Percentiles rank a stretch among this genome's conserved stretches.
These are phyloP conservation scores for Sporothrix mexicana DNA, from an alignment of 2,329 filamentous ascomycete species.

Conservation along the genomic window DNA sequence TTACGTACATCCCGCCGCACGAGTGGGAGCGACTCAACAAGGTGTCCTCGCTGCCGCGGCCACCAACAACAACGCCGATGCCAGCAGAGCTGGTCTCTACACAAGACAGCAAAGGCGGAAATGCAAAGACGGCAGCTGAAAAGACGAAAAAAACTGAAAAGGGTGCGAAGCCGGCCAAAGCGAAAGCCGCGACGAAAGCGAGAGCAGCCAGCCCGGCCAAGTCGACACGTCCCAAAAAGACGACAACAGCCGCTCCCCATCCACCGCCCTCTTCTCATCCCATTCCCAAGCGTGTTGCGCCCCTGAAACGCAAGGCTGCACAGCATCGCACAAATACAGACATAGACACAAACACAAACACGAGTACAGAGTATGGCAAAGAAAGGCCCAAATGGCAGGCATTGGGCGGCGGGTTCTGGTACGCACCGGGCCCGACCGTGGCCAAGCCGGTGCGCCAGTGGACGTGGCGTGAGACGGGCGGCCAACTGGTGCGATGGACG, in stretches of 20 bases:
- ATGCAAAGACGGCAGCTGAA: too few species aligned
- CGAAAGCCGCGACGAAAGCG: neutral
- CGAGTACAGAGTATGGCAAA: neutral
- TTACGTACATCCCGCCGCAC: slow-evolving; percentile 15
- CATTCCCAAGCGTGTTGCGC: neutral
- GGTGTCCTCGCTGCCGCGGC: neutral
- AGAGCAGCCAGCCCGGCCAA: neutral
- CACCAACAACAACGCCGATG: neutral
- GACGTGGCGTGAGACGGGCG: neutral
- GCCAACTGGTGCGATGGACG: neutral
- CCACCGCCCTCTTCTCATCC: neutral
- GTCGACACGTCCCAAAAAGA: neutral
- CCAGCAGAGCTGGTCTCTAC: neutral
- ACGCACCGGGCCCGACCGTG: slow-evolving; percentile 33
- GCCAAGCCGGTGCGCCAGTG: slow-evolving; percentile 10
- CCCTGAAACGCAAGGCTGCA: neutral
- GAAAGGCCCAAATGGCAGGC: neutral
- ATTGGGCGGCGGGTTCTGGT: slow-evolving; percentile 25
- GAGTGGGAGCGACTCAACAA: neutral
- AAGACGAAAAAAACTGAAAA: neutral
- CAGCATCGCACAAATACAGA: neutral
- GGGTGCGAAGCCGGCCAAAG: neutral
- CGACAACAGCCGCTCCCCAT: neutral
- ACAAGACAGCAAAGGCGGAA: too few species aligned
- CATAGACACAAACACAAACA: neutral